Percentiles rank a stretch among this genome's conserved stretches.
Evolutionary conservation across 805 yeast species (phyloP).

Genomic region (Saturnispora besseyi): DNA sequence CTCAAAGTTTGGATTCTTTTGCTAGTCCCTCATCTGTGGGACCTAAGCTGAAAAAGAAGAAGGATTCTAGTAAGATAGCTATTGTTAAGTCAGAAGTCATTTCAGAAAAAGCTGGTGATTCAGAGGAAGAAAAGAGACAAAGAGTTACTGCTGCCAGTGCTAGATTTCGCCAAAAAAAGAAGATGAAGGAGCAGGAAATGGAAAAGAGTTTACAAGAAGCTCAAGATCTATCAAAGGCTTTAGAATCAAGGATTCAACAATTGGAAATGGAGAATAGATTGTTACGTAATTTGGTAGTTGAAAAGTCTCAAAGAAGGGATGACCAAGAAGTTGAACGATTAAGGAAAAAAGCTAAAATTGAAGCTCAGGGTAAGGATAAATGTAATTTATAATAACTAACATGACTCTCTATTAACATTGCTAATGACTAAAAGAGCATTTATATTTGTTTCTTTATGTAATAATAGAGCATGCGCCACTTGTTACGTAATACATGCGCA

Average conservation of each 20-base stretch:
- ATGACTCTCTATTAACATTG: neutral
- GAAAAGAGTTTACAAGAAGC: slow-evolving; percentile 68
- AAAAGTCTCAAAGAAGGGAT: slow-evolving; percentile 56
- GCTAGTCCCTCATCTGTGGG: neutral
- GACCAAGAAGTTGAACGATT: slow-evolving; percentile 44
- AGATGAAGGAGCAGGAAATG: slow-evolving; percentile 85
- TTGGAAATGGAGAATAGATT: slow-evolving; percentile 90
- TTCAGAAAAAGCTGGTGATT: slow-evolving; percentile 2
- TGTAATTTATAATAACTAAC: neutral
- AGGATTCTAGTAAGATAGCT: neutral
- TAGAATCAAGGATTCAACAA: slow-evolving; percentile 71
- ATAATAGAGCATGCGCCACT: neutral
- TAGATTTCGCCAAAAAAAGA: slow-evolving; percentile 85
- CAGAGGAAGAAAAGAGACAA: slow-evolving; percentile 63
- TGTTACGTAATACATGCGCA: neutral
- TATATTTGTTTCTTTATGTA: neutral
- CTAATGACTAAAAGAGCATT: neutral
- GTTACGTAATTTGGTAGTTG: slow-evolving; percentile 73
- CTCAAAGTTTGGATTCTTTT: neutral
- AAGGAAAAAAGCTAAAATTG: slow-evolving; percentile 35
- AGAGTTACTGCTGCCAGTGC: slow-evolving; percentile 94
- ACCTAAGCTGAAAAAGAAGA: neutral
- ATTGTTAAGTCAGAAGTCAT: neutral
- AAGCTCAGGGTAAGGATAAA: neutral
- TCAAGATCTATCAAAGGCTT: slow-evolving; percentile 51